A percentile compares a stretch with the other conserved stretches of the same genome.
phyloP scores from a whole-genome alignment of 495 filamentous ascomycete species.

The Parathielavia hyrcaniae region DNA sequence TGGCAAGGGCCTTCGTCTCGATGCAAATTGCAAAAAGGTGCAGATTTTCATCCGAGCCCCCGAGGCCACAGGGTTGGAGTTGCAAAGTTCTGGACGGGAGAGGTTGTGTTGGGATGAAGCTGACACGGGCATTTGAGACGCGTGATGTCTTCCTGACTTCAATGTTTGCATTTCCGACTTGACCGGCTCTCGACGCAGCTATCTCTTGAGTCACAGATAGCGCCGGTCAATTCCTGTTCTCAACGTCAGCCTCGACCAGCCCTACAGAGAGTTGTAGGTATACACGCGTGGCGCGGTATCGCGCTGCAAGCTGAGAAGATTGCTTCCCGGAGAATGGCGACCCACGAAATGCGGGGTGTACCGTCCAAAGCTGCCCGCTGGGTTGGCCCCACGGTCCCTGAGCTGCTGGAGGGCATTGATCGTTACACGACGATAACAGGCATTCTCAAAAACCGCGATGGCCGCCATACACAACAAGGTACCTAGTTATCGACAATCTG shows the following conservation, averaged over 20 bases:
- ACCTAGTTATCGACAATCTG: background rate
- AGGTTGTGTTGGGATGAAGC: background rate
- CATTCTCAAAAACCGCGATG: background rate
- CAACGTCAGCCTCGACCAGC: too few species aligned
- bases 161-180: background rate
- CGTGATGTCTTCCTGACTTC: background rate
- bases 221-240: too few species aligned
- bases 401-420: background rate
- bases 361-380: background rate
- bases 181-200: background rate
- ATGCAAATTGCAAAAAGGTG: conserved; percentile 1
- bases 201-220: too few species aligned
- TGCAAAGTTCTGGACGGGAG: background rate
- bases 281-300: too few species aligned
- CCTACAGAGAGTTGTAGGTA: too few species aligned
- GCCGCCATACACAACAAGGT: background rate
- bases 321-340: background rate
- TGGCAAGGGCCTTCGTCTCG: background rate
- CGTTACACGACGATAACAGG: too few species aligned
- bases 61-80: background rate
- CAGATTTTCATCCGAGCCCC: conserved; percentile 1
- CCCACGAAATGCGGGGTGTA: background rate
- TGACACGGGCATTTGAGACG: background rate
- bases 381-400: background rate
- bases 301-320: background rate